phyloP scores from a whole-genome alignment of 2,329 filamentous ascomycete species.

The Talaromyces atroroseus region DNA sequence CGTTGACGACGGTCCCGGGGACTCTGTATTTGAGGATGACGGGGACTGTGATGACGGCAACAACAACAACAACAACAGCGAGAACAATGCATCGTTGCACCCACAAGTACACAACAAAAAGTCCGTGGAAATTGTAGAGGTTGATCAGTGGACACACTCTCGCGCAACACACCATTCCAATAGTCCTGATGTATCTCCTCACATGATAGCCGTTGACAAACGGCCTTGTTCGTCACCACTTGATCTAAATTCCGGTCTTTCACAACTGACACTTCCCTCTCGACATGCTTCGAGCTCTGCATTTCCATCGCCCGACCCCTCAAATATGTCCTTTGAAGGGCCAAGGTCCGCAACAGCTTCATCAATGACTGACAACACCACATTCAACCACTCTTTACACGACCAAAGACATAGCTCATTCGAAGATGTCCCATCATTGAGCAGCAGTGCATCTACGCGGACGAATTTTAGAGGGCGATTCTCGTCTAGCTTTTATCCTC shows the following conservation, averaged over 20 bases:
- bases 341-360: slow-evolving; percentile 38
- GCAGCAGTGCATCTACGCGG: slow-evolving; percentile 45
- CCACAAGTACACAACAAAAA: slow-evolving; percentile 17
- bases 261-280: slow-evolving; percentile 36
- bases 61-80: background rate
- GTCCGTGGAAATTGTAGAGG: slow-evolving; percentile 26
- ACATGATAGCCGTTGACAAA: slow-evolving; percentile 33
- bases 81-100: background rate
- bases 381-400: slow-evolving; percentile 30
- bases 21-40: slow-evolving; percentile 8
- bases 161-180: slow-evolving; percentile 19
- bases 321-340: slow-evolving; percentile 37
- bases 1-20: slow-evolving; percentile 12
- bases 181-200: slow-evolving; percentile 34
- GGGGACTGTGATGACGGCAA: background rate
- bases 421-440: slow-evolving; percentile 47
- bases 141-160: slow-evolving; percentile 23
- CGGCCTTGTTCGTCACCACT: slow-evolving; percentile 39
- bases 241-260: slow-evolving; percentile 33
- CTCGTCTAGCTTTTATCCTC: slow-evolving; percentile 39
- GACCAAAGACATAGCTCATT: slow-evolving; percentile 39
- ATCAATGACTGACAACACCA: slow-evolving; percentile 38
- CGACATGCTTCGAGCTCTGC: slow-evolving; percentile 36
- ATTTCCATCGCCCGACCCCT: slow-evolving; percentile 42
- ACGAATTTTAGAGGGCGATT: slow-evolving; percentile 40